Evolutionary conservation across 371 early-diverging fungal species (phyloP), one percentile per base, ranked within the genome.

Genomic region (Rhizopus sp.): DNA sequence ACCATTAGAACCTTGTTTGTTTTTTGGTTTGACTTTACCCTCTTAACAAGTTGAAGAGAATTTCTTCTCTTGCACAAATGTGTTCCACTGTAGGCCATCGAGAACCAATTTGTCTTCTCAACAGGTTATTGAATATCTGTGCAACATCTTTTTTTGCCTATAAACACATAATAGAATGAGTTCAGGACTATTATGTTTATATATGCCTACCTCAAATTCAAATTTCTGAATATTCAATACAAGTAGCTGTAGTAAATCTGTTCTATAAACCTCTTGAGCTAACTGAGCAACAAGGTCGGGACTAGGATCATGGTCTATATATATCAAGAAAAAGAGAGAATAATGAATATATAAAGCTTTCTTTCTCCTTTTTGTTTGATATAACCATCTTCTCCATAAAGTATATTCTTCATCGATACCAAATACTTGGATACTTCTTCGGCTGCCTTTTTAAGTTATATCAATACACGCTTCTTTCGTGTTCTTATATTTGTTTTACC

Each of bases 121-220:
- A 80, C 55, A 98, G 82, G 63, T 94, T 95, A 72, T 94, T 95
- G 78, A 96, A 97, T 60, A 98, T 94, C 68, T 94, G 93, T 62
- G 95, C 90, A 13, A 96, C 96, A 69, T 98, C 98, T 78, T 98
- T 98, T 68, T 93, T 93, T 52, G 96, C 95, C 92, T 89, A 55
- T 29, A 23, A 45, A 52, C 31, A 40, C 30, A 56, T 53, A 34
- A 60, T 37, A 49, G 10, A 62, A 23, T 34, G 23, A 35, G 34
- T 37, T 15, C 7, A 40, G 4, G 7, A 29, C 16, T 17, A 23
- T 50, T 32, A n/a, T 31, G 10, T 32, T 9, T 30, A 13, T 15
- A 40, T 39, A 32, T 37, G 34, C 29, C 41, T 72, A 82, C 92
- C 79, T 98, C 99, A 75, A 98, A 98, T 67, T 97, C 96, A 44